Evolutionary conservation across 148 eudicot genomes (phyloP).

Genomic region (Oxyria digyna): DNA sequence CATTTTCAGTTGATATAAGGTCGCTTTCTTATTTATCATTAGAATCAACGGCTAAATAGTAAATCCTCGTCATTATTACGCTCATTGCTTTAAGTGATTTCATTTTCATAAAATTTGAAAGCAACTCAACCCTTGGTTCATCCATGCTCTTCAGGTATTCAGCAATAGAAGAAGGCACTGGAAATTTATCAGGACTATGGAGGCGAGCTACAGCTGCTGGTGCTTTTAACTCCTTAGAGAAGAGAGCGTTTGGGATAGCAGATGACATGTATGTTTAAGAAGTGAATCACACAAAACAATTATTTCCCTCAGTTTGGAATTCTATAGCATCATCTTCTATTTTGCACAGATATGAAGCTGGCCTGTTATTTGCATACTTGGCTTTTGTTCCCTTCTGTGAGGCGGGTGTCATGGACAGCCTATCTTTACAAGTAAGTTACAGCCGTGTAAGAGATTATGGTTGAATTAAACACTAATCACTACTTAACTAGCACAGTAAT

Average conservation of each 20-base stretch:
- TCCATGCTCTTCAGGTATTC: slow-evolving; percentile 36
- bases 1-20: slow-evolving; percentile 95
- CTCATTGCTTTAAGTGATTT: background rate
- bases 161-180: slow-evolving; percentile 46
- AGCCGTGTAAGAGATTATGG: background rate
- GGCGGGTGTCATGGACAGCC: slow-evolving; percentile 74
- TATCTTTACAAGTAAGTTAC: slow-evolving; percentile 63
- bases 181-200: slow-evolving; percentile 73
- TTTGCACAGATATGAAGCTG: slow-evolving; percentile 79
- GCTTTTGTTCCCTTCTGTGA: slow-evolving; percentile 89
- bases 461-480: background rate
- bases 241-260: slow-evolving; percentile 86
- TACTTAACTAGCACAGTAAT: background rate
- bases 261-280: slow-evolving; percentile 67
- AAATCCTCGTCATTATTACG: background rate
- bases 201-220: slow-evolving; percentile 82
- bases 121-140: background rate
- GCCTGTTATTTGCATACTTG: slow-evolving; percentile 76
- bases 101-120: background rate
- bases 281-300: slow-evolving; percentile 2
- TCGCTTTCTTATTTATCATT: slow-evolving; percentile 7
- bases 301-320: background rate
- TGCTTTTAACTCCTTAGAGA: slow-evolving; percentile 69
- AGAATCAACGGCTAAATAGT: background rate
- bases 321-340: background rate